Base-by-base conservation (phyloP, 495 filamentous ascomycete genomes). In the Aspergillus funiculosus region DNA sequence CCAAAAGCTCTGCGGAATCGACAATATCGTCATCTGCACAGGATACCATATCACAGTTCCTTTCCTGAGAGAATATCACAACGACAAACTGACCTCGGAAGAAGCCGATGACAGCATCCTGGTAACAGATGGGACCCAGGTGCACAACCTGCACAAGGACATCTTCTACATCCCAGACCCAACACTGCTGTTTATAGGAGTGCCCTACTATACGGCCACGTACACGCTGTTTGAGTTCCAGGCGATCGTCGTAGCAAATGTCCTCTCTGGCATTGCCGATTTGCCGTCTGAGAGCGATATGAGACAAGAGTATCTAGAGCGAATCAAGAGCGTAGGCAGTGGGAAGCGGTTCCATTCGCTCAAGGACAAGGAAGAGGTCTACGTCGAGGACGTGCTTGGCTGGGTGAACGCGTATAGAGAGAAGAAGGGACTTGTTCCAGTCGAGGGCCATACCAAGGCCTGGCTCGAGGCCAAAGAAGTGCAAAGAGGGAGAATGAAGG, bases 161-260 rank as follows among this genome's bases (percentile, higher is more conserved):
- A 76, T 84, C 2, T 83, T 83, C 53, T 85, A 81, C 51, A 83
- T 83, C 31, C 69, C 73, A 0, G 79, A 84, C 41, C 79, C 81
- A 0, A 74, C 78, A 0, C 54, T 85, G 10, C 70, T 69, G 0
- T 83, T 85, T 50, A 62, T 85, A 6, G 81, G 81, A 0, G 67
- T 81, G 0, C 74, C 80, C 0, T 79, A 77, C 55, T 73, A 80
- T 34, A 75, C 74, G 0, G 77, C 78, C 0, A 80, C 79, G 0
- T 85, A 84, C 46, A 75, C 79, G 0, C 62, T 82, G 6, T 83
- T 82, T 39, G 81, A 85, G 49, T 80, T 80, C 52, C 81, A 85
- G 46, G 78, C 79, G 2, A 78, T 81, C 39, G 76, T 71, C 1
- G 63, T 77, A 1, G 68, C 79, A 6, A 73, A 75, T 5, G 73